These are phyloP conservation scores for Pyrrhoderma noxium DNA, from an alignment of 1,284 basidiomycete species.

Conservation along the genomic window DNA sequence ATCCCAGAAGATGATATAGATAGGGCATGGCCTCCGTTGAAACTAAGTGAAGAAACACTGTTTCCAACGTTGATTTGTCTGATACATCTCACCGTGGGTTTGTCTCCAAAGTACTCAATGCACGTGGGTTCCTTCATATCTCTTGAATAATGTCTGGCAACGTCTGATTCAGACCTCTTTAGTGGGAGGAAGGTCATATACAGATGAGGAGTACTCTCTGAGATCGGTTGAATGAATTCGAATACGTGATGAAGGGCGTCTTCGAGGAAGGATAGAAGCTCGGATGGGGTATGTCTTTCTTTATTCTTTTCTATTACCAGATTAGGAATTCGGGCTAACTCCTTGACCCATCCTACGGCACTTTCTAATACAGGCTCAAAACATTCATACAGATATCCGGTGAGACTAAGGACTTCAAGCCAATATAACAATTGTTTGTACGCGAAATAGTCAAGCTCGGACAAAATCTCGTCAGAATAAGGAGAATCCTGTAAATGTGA, in stretches of 20 bases:
- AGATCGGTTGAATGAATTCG: neutral
- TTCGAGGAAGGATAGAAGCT: too few relatives aligned
- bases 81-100: neutral
- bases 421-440: too few relatives aligned
- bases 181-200: neutral
- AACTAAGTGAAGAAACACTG: neutral
- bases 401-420: too few relatives aligned
- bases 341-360: neutral
- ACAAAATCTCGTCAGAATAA: too few relatives aligned
- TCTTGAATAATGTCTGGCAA: neutral
- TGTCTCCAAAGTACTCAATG: neutral
- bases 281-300: neutral
- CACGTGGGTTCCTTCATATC: neutral
- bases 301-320: neutral
- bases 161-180: neutral
- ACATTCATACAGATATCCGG: too few relatives aligned
- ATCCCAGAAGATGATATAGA: neutral
- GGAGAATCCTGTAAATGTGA: too few relatives aligned
- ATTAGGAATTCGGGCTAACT: neutral
- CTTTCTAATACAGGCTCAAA: neutral
- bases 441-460: too few relatives aligned
- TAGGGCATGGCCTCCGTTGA: neutral
- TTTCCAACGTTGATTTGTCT: neutral
- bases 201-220: neutral
- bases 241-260: neutral